Base-by-base conservation (phyloP, 2,329 filamentous ascomycete species). In the Trichoderma oligosporum region DNA sequence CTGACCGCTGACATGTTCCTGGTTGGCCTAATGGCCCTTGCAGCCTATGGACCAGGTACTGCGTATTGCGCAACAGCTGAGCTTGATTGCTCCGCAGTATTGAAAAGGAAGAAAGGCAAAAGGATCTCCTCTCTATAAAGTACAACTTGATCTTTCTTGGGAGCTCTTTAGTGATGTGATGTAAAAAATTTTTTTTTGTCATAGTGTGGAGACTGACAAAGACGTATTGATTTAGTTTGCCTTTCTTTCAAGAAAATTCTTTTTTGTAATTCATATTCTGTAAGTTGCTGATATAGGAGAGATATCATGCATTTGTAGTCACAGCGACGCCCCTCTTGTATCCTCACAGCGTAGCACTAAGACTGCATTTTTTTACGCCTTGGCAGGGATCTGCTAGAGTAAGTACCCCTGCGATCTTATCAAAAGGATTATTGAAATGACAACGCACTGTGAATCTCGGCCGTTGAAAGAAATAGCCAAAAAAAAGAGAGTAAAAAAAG, bases 1-100 rank as follows among this genome's bases (percentile, higher is more conserved):
- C 51, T 55, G 51, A 55, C 22, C 51, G 41, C 51, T 55, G 51
- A 45, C 51, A 36, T 20, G 41, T 29, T 29, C 33, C 39, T 24
- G 41, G 51, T 38, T 55, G 41, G 22, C 24, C 11, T 12, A 39
- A 18, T 39, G 33, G 35, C 51, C 51, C 51, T 38, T 45, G 51
- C 51, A 55, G 31, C 41, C n/a, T 11, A 33, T 35, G 16, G 35
- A 12, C 25, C 16, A n/a, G 41, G 25, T 11, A n/a, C 11, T 7
- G 25, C 6, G 44, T 33, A 18, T 55, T 41, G 42, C 27, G 51
- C 51, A 22, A 54, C 51, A 36, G 31, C 51, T 55, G 22, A 46
- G 51, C 51, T 46, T 55, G 51, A 39, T 35, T 39, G 42, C 24
- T 27, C 27, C 29, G 31, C 24, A 27, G 41, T 11, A 51, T 38